phyloP scores from a whole-genome alignment of 768 basidiomycete genomes.

The Rhodotorula graminis region DNA sequence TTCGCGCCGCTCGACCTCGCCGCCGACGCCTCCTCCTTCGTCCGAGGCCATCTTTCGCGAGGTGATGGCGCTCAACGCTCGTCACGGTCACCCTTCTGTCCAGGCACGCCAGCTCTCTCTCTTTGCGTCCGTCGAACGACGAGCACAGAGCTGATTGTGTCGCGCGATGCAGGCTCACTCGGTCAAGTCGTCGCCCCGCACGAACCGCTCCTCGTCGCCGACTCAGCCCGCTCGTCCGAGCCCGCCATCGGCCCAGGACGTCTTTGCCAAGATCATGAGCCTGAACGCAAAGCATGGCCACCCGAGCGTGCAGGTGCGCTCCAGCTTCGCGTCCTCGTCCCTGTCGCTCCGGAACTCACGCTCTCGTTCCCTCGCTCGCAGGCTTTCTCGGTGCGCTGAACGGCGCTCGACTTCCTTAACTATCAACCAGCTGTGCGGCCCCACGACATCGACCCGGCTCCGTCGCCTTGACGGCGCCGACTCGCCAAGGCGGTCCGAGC shows the following conservation, averaged over 20 bases:
- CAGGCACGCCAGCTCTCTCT: constrained; percentile 10
- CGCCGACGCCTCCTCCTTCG: neutral
- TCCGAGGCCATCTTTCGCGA: constrained; percentile 12
- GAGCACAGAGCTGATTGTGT: neutral
- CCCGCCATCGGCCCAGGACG: neutral
- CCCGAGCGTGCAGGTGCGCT: constrained; percentile 1
- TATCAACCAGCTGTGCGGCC: too few relatives aligned
- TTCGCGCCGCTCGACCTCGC: neutral
- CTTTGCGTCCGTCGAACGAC: neutral
- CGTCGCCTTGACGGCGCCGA: too few relatives aligned
- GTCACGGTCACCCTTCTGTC: constrained; percentile 16
- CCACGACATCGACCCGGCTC: too few relatives aligned
- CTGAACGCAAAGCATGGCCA: neutral
- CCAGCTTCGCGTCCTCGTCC: neutral
- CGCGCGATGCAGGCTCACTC: neutral
- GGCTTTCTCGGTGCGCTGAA: neutral
- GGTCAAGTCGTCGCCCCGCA: neutral
- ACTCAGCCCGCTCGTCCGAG: neutral
- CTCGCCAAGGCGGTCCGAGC: too few relatives aligned
- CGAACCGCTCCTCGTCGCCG: neutral
- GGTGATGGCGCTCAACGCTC: constrained; percentile 22
- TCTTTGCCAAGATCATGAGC: constrained; percentile 9
- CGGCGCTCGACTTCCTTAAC: too few relatives aligned
- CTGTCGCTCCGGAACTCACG: neutral
- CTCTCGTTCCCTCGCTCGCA: neutral